A percentile compares a stretch with the other conserved stretches of the same genome.
These are phyloP conservation scores for Herpetomonas tarakana DNA, from an alignment of 208 protist genomes.

Conservation along the genomic window DNA sequence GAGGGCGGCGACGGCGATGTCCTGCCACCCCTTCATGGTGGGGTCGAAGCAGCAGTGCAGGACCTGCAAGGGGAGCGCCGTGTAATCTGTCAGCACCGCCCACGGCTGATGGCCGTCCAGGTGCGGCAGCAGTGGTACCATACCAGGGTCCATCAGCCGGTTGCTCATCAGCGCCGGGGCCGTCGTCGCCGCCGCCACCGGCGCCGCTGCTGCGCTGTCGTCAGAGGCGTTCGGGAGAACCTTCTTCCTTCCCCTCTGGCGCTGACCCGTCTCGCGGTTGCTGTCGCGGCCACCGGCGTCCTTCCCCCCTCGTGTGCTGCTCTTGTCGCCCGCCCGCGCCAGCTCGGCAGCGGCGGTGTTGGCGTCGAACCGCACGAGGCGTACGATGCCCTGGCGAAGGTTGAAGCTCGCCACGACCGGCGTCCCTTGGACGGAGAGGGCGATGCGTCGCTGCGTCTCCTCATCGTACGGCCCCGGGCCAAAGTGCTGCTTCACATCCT, in stretches of 20 bases:
- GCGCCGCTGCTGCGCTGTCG: not conserved
- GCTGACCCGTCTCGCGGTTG: not conserved
- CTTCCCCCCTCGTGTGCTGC: not conserved
- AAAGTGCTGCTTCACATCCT: constrained; percentile 82
- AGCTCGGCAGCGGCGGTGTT: constrained; percentile 6
- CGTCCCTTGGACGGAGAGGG: constrained; percentile 55
- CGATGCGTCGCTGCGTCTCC: constrained; percentile 58
- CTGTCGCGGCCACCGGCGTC: not conserved
- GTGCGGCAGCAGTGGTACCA: constrained; percentile 31
- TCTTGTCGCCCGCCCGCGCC: not conserved
- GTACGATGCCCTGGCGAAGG: constrained; percentile 70
- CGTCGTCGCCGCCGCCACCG: not conserved
- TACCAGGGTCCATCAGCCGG: constrained; percentile 23
- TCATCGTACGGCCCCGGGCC: constrained; percentile 73
- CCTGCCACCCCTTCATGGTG: constrained; percentile 67
- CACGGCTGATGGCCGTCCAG: constrained; percentile 75
- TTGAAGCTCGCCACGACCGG: constrained; percentile 65
- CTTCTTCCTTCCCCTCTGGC: too few relatives aligned
- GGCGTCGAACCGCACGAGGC: constrained; percentile 55
- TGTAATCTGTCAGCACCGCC: constrained; percentile 60
- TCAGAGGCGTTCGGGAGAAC: too few relatives aligned
- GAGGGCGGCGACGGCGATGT: constrained; percentile 45
- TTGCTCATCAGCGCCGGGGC: not conserved
- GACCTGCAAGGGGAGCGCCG: constrained; percentile 69
- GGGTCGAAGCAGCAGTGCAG: constrained; percentile 90